phyloP scores from a whole-genome alignment of 768 basidiomycete genomes.

The Amanita rimosa region DNA sequence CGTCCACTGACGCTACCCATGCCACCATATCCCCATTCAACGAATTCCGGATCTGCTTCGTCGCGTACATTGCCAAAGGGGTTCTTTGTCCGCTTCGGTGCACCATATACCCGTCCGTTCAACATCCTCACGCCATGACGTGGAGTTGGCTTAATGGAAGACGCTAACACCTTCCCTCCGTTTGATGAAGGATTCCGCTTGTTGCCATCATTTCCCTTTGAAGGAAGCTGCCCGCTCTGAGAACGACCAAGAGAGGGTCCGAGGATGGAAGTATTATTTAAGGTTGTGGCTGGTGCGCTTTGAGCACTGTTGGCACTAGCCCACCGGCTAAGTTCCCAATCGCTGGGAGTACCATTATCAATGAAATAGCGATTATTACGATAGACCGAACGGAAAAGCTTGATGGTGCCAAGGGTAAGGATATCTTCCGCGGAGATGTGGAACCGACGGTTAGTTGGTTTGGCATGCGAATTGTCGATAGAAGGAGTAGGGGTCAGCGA shows the following conservation, averaged over 20 bases:
- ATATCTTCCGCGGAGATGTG: conserved; percentile 22
- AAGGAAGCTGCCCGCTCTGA: conserved; percentile 16
- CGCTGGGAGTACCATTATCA: conserved; percentile 9
- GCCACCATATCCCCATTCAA: conserved; percentile 88
- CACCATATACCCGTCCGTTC: conserved; percentile 80
- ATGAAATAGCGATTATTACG: conserved; percentile 9
- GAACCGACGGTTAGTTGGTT: conserved; percentile 12
- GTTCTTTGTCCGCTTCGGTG: conserved; percentile 26
- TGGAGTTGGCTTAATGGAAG: conserved; percentile 7
- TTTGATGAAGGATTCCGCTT: conserved; percentile 5
- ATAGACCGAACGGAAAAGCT: conserved; percentile 26
- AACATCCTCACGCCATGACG: conserved; percentile 54
- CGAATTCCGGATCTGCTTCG: conserved; percentile 66
- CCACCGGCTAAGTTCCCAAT: conserved; percentile 22
- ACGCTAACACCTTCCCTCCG: conserved; percentile 7
- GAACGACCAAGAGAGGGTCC: conserved; percentile 22
- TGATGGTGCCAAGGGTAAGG: conserved; percentile 25
- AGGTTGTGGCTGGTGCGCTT: conserved; percentile 4
- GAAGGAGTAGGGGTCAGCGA: conserved; percentile 29
- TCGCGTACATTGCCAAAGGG: conserved; percentile 54
- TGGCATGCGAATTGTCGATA: conserved; percentile 16
- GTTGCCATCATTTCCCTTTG: neutral
- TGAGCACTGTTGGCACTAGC: conserved; percentile 13
- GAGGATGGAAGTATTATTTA: conserved; percentile 9
- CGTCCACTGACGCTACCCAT: conserved; percentile 55